Conservation (phyloP, 148 eudicot species). For the Fagopyrum tataricum region DNA sequence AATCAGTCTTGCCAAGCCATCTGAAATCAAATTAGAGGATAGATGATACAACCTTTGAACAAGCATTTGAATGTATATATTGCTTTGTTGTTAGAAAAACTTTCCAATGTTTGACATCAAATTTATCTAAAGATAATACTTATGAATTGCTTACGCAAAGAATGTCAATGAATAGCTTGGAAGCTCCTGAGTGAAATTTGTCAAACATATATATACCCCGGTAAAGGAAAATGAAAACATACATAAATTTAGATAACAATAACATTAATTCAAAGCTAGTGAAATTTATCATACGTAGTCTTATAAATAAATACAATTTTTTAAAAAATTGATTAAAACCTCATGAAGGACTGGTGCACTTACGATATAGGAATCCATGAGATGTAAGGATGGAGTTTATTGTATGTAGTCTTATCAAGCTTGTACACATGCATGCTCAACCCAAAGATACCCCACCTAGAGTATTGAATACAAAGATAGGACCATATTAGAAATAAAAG, state of each 20-base stretch:
- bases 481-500: neutral
- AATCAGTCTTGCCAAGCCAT: conserved; percentile 95
- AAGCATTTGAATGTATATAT: neutral
- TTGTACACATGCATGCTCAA: conserved; percentile 80
- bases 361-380: conserved; percentile 99
- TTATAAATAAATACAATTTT: conserved; percentile 20
- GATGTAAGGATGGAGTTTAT: conserved; percentile 88
- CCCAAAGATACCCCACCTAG: conserved; percentile 91
- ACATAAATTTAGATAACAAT: conserved; percentile 1
- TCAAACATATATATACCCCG: conserved; percentile 89
- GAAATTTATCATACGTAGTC: conserved; percentile 62
- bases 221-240: conserved; percentile 14
- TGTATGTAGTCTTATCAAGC: conserved; percentile 79
- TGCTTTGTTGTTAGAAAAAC: no score
- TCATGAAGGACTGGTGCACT: conserved; percentile 10
- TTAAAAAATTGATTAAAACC: neutral
- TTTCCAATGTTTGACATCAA: neutral
- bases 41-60: conserved; percentile 5
- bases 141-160: conserved; percentile 68
- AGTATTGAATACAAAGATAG: conserved; percentile 12
- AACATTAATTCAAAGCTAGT: neutral
- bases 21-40: conserved; percentile 31
- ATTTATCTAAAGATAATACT: neutral
- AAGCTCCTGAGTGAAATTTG: conserved; percentile 75
- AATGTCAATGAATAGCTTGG: conserved; percentile 76